These are phyloP conservation scores for Nigrospora osmanthi DNA, from an alignment of 2,329 filamentous ascomycete genomes.

Conservation along the genomic window DNA sequence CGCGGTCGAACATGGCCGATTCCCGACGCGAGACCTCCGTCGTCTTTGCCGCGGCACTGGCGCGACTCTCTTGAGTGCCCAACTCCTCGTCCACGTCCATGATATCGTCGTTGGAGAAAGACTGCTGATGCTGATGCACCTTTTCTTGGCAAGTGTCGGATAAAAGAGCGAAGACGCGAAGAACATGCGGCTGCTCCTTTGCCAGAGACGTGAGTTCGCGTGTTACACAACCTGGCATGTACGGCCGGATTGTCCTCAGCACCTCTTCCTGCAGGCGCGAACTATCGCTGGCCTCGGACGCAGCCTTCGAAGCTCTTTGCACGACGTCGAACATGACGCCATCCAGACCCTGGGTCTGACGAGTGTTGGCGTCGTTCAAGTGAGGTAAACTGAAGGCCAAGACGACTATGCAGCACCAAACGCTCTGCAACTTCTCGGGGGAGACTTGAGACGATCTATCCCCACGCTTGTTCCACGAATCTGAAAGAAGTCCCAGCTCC, in stretches of 20 bases:
- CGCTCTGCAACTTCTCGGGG: slow-evolving; percentile 42
- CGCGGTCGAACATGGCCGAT: slow-evolving; percentile 30
- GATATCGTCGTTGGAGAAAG: slow-evolving; percentile 33
- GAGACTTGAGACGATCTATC: slow-evolving; percentile 43
- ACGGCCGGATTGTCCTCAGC: slow-evolving; percentile 34
- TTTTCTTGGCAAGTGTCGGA: slow-evolving; percentile 24
- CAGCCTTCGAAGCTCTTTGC: slow-evolving; percentile 29
- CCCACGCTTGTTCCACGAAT: slow-evolving; percentile 35
- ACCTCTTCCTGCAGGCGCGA: slow-evolving; percentile 36
- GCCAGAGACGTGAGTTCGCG: slow-evolving; percentile 28
- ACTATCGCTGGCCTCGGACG: slow-evolving; percentile 36
- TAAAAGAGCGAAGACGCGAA: slow-evolving; percentile 34
- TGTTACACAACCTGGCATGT: slow-evolving; percentile 36
- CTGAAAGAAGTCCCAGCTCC: slow-evolving; percentile 37
- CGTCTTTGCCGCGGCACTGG: slow-evolving; percentile 25
- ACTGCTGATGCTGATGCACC: slow-evolving; percentile 23
- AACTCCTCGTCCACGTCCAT: slow-evolving; percentile 65
- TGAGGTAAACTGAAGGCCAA: slow-evolving; percentile 38
- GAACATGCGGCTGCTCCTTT: slow-evolving; percentile 28
- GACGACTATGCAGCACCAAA: slow-evolving; percentile 39
- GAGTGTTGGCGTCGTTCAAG: slow-evolving; percentile 36
- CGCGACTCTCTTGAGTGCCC: slow-evolving; percentile 49
- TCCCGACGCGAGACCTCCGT: slow-evolving; percentile 39
- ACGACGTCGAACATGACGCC: slow-evolving; percentile 30
- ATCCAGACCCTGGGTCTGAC: slow-evolving; percentile 41